These are phyloP conservation scores for Pseudocercospora pini-densiflorae DNA, from an alignment of 2,329 filamentous ascomycete species.

Conservation along the genomic window DNA sequence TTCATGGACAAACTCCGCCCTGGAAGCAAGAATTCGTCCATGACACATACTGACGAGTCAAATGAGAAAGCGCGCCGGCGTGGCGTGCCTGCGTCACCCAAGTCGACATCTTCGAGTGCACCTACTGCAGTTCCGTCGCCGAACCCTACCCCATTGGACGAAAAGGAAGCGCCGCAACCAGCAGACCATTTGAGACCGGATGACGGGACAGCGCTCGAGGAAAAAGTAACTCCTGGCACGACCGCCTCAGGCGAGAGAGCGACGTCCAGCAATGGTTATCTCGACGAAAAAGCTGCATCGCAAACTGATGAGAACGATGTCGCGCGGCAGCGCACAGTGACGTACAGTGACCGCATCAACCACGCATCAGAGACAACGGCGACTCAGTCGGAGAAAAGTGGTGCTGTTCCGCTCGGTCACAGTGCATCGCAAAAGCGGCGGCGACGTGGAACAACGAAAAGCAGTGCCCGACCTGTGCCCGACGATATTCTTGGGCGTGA, in stretches of 20 bases:
- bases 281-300: slow-evolving; percentile 41
- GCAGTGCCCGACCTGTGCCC: slow-evolving; percentile 64
- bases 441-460: slow-evolving; percentile 71
- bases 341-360: slow-evolving; percentile 34
- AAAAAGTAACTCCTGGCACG: neutral
- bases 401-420: slow-evolving; percentile 22
- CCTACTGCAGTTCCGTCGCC: slow-evolving; percentile 38
- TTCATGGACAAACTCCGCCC: slow-evolving; percentile 41
- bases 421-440: slow-evolving; percentile 61
- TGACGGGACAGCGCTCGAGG: neutral
- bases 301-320: slow-evolving; percentile 40
- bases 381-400: slow-evolving; percentile 26
- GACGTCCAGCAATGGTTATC: neutral
- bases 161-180: slow-evolving; percentile 28
- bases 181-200: neutral
- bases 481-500: slow-evolving; percentile 77
- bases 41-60: slow-evolving; percentile 25
- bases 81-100: slow-evolving; percentile 31
- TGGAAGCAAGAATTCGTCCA: slow-evolving; percentile 34
- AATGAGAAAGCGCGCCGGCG: slow-evolving; percentile 32
- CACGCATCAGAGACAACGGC: slow-evolving; percentile 38
- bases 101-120: slow-evolving; percentile 29
- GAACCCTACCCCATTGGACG: slow-evolving; percentile 33
- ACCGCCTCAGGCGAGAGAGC: slow-evolving; percentile 19
- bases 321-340: slow-evolving; percentile 39